Evolutionary conservation across 1,139 yeast genomes (phyloP), one percentile per base, ranked within the genome.

Genomic region (Kazachstania sp.): DNA sequence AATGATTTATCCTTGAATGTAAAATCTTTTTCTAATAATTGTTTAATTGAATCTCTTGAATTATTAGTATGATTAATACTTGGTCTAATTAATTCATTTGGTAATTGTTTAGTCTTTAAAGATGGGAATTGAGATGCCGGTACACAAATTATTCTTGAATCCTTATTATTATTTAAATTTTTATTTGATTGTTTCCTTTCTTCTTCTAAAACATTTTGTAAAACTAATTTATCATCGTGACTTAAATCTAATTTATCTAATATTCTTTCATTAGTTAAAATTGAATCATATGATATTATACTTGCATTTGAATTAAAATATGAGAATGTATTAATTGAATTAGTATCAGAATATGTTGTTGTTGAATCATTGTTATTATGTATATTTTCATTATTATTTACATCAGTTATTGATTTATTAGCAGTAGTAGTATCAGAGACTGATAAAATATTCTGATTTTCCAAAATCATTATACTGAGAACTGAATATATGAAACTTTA

Each of bases 91-190:
- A n/a, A 16, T 30, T 23, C 43, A 28, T 34, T 37, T 28, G 36
- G 43, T 3, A 39, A 29, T 26, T 43, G 45, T 38, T 36, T 44
- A 13, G 36, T 46, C 44, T 61, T 51, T 42, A 63, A 42, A 4
- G 66, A 63, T 15, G 60, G 63, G 39, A 63, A 63, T 18, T 56
- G 57, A 2, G 64, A 56, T 5, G 67, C 67, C 1, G 67, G 67
- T 39, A 60, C 47, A 47, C 65, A 60, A n/a, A 59, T 38, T 13
- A 51, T 37, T 15, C 44, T 36, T 5, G 31, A 26, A 20, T 42
- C 41, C 8, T 39, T 38, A 26, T 18, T 5, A 9, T 20, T 13
- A 36, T 23, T n/a, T 19, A 18, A 8, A 15, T 15, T 12, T 39
- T 13, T 3, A 3, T n/a, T 2, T 13, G 38, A n/a, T 29, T 43